Evolutionary conservation across 495 filamentous ascomycete species (phyloP), one percentile per base, ranked within the genome.

Genomic region (Neurospora sp.): DNA sequence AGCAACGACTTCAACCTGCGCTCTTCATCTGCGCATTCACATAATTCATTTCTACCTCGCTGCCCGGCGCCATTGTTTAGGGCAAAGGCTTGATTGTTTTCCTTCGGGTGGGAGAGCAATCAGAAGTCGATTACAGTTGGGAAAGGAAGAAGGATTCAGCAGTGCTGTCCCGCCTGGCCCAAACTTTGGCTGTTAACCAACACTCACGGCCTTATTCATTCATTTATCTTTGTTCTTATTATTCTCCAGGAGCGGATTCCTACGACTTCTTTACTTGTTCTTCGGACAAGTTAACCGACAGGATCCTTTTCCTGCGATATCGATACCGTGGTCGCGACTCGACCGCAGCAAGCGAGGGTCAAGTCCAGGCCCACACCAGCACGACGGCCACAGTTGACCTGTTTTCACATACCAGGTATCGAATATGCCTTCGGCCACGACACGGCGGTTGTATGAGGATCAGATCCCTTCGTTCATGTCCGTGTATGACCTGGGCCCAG

Each of bases 391-490:
- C 48, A 31, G 24, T 59, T 59, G 73, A 54, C 37, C 69, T 73
- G 34, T 74, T 66, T 75, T 42, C 4, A 69, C 54, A 28, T 40
- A 36, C 39, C 69, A 34, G 62, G 15, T 43, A 62, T 74, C 69
- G 79, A 87, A 82, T 48, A 89, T 89, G 86, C 86, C 85, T 79
- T 87, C 86, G 70, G 84, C 86, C 69, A 82, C 85, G 34, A 82
- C 82, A 54, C 82, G 86, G 74, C 83, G 84, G 75, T 74, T 86
- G 75, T 88, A 87, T 75, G 85, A 89, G 85, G 89, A 91, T 81
- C 89, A 90, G 76, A 88, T 92, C 80, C 89, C 90, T 70, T 90
- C 90, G 59, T 90, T 92, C 73, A 91, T 91, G 90, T 91, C 90
- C 54, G 90, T 92, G 40, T 92, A 88, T 82, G 89, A 86, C 74